Evolutionary conservation across 2,329 filamentous ascomycete genomes (phyloP).

Genomic region (Aspergillus ustus): DNA sequence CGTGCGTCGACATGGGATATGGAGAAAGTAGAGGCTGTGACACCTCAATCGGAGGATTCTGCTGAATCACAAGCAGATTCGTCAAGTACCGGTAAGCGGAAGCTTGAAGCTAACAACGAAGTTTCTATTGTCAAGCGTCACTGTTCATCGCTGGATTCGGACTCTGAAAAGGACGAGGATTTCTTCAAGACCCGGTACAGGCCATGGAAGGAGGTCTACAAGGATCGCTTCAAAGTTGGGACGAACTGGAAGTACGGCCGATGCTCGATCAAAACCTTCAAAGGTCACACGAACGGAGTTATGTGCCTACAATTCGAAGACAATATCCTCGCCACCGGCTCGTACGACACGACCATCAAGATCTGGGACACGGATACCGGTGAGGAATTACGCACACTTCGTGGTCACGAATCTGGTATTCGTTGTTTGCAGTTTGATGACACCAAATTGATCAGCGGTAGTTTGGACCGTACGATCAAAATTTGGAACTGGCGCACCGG

Average conservation of each 20-base stretch:
- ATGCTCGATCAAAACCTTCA: constrained; percentile 81
- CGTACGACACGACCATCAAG: constrained; percentile 92
- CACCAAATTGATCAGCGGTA: constrained; percentile 86
- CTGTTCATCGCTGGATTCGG: constrained; percentile 31
- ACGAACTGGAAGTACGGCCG: constrained; percentile 97
- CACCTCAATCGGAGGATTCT: constrained; percentile 13
- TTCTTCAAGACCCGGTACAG: constrained; percentile 60
- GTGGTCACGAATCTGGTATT: constrained; percentile 81
- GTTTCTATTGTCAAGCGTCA: constrained; percentile 38
- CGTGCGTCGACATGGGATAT: constrained; percentile 64
- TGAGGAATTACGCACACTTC: constrained; percentile 80
- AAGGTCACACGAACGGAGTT: constrained; percentile 85
- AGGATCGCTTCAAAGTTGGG: constrained; percentile 91
- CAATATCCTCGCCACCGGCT: constrained; percentile 88
- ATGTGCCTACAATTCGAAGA: constrained; percentile 84
- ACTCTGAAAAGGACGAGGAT: constrained; percentile 44
- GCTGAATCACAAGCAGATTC: constrained; percentile 12
- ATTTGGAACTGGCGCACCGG: constrained; percentile 98
- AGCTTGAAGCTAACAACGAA: constrained; percentile 34
- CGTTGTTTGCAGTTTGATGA: constrained; percentile 93
- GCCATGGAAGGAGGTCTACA: constrained; percentile 97
- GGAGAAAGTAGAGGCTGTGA: constrained; percentile 56
- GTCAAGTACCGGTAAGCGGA: constrained; percentile 30
- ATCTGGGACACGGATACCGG: constrained; percentile 95
- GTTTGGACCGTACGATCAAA: constrained; percentile 83